Conservation (phyloP, 768 basidiomycete species). For the Tulasnella sp. region DNA sequence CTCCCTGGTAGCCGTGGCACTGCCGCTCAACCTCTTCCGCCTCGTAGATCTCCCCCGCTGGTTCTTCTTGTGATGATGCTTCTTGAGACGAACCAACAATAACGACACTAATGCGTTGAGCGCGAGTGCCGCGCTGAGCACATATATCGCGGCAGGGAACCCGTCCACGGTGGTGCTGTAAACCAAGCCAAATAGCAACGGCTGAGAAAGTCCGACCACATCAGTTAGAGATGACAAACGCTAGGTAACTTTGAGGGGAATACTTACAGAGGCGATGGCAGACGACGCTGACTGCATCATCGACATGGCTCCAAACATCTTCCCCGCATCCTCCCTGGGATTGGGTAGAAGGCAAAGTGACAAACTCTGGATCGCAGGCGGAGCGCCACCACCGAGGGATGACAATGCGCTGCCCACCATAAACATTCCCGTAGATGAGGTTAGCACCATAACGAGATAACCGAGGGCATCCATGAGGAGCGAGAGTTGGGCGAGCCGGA, state of each 20-base stretch:
- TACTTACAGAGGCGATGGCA: slow-evolving; percentile 9
- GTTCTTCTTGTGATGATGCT: not conserved
- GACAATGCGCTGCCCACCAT: not conserved
- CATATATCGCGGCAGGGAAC: slow-evolving; percentile 15
- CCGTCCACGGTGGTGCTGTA: slow-evolving; percentile 10
- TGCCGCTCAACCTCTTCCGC: not conserved
- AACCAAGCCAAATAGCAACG: slow-evolving; percentile 7
- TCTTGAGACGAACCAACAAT: slow-evolving; percentile 4
- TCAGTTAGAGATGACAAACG: not conserved
- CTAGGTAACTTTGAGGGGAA: not conserved
- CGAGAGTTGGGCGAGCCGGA: slow-evolving; percentile 12
- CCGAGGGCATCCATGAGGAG: not conserved
- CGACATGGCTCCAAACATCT: slow-evolving; percentile 16
- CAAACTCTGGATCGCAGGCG: slow-evolving; percentile 11
- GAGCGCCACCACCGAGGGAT: slow-evolving; percentile 8
- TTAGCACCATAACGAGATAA: not conserved
- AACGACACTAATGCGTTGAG: not conserved
- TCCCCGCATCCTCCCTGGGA: slow-evolving; percentile 9
- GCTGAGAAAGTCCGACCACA: not conserved
- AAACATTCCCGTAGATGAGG: not conserved
- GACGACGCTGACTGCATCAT: slow-evolving; percentile 6
- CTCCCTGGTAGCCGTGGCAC: not conserved
- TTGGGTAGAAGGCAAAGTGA: slow-evolving; percentile 10
- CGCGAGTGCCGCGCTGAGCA: not conserved
- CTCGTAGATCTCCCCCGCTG: not conserved